A percentile compares a stretch with the other conserved stretches of the same genome.
These are phyloP conservation scores for Coemansia sp. DNA, from an alignment of 192 early-diverging fungal genomes.

Conservation along the genomic window DNA sequence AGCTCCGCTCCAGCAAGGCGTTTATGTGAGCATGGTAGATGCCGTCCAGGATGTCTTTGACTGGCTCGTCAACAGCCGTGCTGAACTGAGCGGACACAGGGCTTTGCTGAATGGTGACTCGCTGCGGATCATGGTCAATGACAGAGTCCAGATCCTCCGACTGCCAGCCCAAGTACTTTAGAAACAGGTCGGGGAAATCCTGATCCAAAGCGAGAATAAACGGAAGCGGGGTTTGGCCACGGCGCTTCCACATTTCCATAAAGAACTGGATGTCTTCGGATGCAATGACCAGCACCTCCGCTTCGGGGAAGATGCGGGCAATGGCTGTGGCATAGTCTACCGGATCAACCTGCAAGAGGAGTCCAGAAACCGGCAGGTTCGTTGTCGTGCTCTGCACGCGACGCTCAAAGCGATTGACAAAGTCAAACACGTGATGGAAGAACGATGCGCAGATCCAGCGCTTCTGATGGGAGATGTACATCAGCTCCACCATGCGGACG, in stretches of 20 bases:
- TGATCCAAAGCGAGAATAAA: constrained; percentile 90
- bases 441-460: constrained; percentile 82
- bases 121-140: constrained; percentile 78
- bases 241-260: constrained; percentile 48
- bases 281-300: constrained; percentile 7
- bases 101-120: constrained; percentile 86
- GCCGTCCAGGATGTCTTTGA: constrained; percentile 81
- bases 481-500: constrained; percentile 75
- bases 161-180: constrained; percentile 91
- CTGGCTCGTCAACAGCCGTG: constrained; percentile 77
- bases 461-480: constrained; percentile 73
- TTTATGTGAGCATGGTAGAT: constrained; percentile 81
- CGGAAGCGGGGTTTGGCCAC: constrained; percentile 85
- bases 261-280: constrained; percentile 44
- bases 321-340: constrained; percentile 23
- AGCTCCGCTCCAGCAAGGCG: constrained; percentile 70
- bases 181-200: constrained; percentile 88
- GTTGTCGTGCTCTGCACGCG: constrained; percentile 27
- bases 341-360: not conserved
- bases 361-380: not conserved
- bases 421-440: constrained; percentile 74
- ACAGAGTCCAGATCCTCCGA: constrained; percentile 85
- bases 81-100: constrained; percentile 77
- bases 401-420: constrained; percentile 81
- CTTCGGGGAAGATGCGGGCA: not conserved